Base-by-base conservation (phyloP, 331 rosid genomes). In the Cydonia oblonga region DNA sequence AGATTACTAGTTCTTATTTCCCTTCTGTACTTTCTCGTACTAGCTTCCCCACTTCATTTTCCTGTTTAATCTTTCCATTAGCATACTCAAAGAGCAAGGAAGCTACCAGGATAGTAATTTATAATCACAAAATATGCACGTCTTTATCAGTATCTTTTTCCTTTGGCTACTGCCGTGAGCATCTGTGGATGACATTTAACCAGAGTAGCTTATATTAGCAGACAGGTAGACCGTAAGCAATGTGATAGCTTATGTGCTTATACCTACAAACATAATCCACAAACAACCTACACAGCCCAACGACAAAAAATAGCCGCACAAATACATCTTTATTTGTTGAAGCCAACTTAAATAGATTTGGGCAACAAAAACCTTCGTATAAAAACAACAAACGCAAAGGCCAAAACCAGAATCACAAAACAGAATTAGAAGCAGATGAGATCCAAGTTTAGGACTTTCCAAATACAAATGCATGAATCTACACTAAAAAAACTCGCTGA, bases 21-120 rank as follows among this genome's bases (percentile, higher is more conserved):
- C 42, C 72, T 80, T 65, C 79, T 67, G 66, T 65, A 66, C 35
- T 62, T 14, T 51, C 73, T 75, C 40, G 25, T 78, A 58, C 53
- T 44, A 54, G 64, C 70, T 71, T 42, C 69, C 42, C 23, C 68
- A 18, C 81, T 74, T 73, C 69, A 74, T 74, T 28, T 42, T 74
- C 42, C 59, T 64, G 65, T 53, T 54, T 68, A 53, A 49, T 74
- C 74, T 59, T 58, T 64, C 80, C 77, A 64, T 54, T 38, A 75
- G 29, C 53, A 57, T 25, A 33, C 19, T 54, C 11, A 16, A 51
- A 64, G 9, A 69, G 66, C 49, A 74, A 49, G 42, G 70, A 52
- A 77, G 82, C 25, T 7, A 24, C 58, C 56, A 65, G 35, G 28
- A 53, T 24, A 58, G 18, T 6, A 49, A 66, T 22, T 58, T 49